A percentile compares a stretch with the other conserved stretches of the same genome.
phyloP scores from a whole-genome alignment of 2,329 filamentous ascomycete genomes.

The Tolypocladium amazonense region DNA sequence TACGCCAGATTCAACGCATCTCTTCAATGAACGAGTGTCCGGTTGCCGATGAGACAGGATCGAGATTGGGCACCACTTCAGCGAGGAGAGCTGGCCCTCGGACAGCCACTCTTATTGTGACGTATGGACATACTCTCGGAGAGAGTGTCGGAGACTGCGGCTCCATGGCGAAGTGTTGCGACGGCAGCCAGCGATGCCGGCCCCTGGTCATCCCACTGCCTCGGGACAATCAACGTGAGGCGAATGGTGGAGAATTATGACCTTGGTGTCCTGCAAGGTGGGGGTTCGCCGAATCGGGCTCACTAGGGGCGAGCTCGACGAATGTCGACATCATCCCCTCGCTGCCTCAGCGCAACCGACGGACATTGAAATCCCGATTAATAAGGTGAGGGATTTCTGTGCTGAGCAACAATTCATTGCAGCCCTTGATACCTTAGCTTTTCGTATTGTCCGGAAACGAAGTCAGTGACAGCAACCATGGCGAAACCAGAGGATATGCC shows the following conservation, averaged over 20 bases:
- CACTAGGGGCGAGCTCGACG: background rate
- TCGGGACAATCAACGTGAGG: background rate
- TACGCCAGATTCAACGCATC: too few relatives aligned
- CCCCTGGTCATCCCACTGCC: background rate
- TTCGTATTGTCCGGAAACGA: background rate
- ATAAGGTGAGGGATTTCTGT: background rate
- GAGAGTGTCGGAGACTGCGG: background rate
- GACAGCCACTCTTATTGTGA: too few relatives aligned
- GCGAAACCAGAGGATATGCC: conserved; percentile 30
- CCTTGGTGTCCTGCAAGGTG: background rate
- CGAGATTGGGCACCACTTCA: too few relatives aligned
- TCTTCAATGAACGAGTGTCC: too few relatives aligned
- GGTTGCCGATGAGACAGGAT: too few relatives aligned
- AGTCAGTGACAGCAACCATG: conserved; percentile 16
- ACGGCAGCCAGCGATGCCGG: background rate
- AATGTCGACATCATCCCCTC: background rate
- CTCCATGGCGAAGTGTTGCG: background rate
- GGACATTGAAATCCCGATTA: background rate
- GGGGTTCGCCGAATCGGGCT: background rate
- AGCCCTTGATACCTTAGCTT: background rate
- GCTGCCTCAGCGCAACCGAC: background rate
- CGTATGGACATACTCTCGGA: too few relatives aligned
- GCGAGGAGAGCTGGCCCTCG: too few relatives aligned
- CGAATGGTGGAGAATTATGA: background rate
- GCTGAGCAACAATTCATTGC: background rate